A percentile compares a stretch with the other conserved stretches of the same genome.
phyloP scores from a whole-genome alignment of 345 rosid species.

The Hevea brasiliensis region DNA sequence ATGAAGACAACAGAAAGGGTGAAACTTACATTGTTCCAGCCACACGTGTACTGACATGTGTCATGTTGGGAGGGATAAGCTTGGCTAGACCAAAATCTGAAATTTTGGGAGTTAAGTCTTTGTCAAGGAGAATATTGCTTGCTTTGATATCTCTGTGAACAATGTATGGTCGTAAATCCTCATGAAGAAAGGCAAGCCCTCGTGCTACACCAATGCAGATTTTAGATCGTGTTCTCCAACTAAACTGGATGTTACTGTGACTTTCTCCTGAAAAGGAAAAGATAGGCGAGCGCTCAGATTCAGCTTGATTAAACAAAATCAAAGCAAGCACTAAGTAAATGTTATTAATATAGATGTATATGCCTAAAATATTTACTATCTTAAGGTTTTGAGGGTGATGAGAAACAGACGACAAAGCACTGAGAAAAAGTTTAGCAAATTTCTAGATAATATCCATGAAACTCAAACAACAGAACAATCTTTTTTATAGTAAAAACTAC shows the following conservation, averaged over 20 bases:
- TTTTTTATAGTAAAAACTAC: not conserved
- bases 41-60: slow-evolving; percentile 98
- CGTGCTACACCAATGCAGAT: slow-evolving; percentile 79
- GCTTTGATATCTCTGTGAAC: slow-evolving; percentile 97
- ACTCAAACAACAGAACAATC: slow-evolving; percentile 1
- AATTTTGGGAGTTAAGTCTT: slow-evolving; percentile 72
- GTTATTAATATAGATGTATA: not conserved
- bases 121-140: slow-evolving; percentile 90
- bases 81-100: slow-evolving; percentile 96
- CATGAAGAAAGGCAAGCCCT: slow-evolving; percentile 91
- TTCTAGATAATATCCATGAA: not conserved
- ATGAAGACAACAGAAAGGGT: slow-evolving; percentile 2
- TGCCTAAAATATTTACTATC: not conserved
- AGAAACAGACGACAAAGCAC: not conserved
- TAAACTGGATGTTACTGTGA: slow-evolving; percentile 63
- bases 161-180: slow-evolving; percentile 72
- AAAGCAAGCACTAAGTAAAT: slow-evolving; percentile 2
- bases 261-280: slow-evolving; percentile 42
- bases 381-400: not conserved
- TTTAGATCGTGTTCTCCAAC: slow-evolving; percentile 63
- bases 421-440: not conserved
- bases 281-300: slow-evolving; percentile 14
- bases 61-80: slow-evolving; percentile 77
- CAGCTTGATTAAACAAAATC: not conserved
- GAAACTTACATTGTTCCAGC: slow-evolving; percentile 92